Conservation (phyloP, 106 monocot species). For the Acorus calamus region DNA sequence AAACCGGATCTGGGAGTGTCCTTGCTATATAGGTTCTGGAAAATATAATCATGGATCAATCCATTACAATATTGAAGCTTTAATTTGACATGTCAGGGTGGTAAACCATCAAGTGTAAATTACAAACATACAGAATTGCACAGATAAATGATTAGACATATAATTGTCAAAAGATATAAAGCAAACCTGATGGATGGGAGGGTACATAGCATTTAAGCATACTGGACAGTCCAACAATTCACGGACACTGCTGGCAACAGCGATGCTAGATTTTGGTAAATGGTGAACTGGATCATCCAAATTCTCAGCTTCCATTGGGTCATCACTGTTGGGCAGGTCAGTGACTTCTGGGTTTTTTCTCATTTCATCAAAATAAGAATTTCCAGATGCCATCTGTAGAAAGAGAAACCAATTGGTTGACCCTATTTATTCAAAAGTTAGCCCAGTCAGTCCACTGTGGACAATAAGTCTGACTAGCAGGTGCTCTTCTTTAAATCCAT, state of each 20-base stretch:
- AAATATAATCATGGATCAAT: neutral
- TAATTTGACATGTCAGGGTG: neutral
- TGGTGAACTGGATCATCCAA: neutral
- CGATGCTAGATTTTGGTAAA: neutral
- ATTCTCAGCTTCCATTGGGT: neutral
- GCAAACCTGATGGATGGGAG: conserved; percentile 4
- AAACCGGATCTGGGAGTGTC: too few species aligned
- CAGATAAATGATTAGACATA: neutral
- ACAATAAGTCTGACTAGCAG: too few species aligned
- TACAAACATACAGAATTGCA: neutral
- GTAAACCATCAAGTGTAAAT: neutral
- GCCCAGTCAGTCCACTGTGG: too few species aligned
- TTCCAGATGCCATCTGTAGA: neutral
- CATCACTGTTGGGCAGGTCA: conserved; percentile 1
- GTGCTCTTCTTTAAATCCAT: too few species aligned
- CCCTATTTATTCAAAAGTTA: too few species aligned
- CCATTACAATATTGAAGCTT: neutral
- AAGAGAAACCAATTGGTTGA: too few species aligned
- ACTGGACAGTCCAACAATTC: conserved; percentile 3
- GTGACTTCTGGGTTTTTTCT: neutral
- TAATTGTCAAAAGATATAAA: neutral
- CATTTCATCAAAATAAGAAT: neutral
- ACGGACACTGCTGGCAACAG: conserved; percentile 6
- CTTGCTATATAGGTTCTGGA: too few species aligned
- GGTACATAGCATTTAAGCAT: conserved; percentile 3